Percentiles rank a stretch among this genome's conserved stretches.
phyloP scores from a whole-genome alignment of 1,284 basidiomycete species.

The Chondrostereum purpureum region DNA sequence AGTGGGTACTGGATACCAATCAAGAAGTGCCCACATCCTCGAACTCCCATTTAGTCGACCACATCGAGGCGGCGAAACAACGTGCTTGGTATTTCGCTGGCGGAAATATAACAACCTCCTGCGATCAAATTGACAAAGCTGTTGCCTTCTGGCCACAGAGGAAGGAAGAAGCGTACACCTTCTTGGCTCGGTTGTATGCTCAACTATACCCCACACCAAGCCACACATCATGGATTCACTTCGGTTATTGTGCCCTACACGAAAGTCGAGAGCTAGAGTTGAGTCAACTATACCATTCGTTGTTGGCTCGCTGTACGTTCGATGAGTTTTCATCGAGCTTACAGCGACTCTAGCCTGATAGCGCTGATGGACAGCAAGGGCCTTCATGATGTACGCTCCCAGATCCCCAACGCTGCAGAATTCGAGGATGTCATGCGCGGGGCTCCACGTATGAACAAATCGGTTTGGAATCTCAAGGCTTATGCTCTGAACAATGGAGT shows the following conservation, averaged over 20 bases:
- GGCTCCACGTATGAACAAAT: constrained; percentile 16
- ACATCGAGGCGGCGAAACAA: background rate
- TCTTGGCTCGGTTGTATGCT: background rate
- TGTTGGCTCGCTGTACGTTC: constrained; percentile 25
- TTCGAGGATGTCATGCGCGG: constrained; percentile 22
- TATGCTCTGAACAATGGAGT: constrained; percentile 18
- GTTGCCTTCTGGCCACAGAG: background rate
- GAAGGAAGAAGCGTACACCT: background rate
- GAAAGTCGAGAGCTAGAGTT: constrained; percentile 14
- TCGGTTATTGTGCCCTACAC: constrained; percentile 26
- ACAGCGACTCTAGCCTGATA: constrained; percentile 16
- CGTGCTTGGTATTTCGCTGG: constrained; percentile 1
- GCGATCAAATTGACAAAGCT: constrained; percentile 6
- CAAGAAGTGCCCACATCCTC: constrained; percentile 4
- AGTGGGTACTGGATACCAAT: constrained; percentile 22
- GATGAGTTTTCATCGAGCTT: constrained; percentile 27
- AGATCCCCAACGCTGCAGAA: constrained; percentile 8
- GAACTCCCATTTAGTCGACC: background rate
- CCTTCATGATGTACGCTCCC: constrained; percentile 1
- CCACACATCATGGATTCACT: constrained; percentile 14
- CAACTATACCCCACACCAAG: background rate
- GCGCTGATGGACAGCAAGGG: constrained; percentile 20
- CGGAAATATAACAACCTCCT: constrained; percentile 1
- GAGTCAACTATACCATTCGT: constrained; percentile 15
- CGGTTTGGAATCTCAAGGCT: constrained; percentile 34